Base-by-base conservation (phyloP, 805 yeast species). In the Yueomyces sp. region DNA sequence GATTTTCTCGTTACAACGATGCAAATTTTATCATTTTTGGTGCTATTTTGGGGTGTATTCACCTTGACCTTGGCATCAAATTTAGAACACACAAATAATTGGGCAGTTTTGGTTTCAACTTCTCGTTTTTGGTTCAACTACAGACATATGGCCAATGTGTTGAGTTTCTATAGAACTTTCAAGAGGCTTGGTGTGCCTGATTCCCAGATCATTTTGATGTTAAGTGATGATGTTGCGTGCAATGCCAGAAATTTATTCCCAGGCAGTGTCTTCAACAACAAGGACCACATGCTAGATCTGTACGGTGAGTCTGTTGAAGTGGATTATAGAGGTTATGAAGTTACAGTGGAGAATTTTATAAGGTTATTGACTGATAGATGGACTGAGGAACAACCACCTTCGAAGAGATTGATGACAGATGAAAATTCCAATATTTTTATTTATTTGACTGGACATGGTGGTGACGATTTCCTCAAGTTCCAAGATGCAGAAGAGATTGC, bases 401-500 rank as follows among this genome's bases (percentile, higher is more conserved):
- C 94, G 11, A 92, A 92, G 63, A 70, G 97, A 50, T 68, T 92
- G 40, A 66, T 88, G 47, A 86, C 97, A 0, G 97, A 92, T 66
- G 96, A 88, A 59, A 79, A 86, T 59, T 85, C 95, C 31, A 92
- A 92, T 60, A 86, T 92, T 42, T 85, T 92, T 62, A 82, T 92
- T 29, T 92, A 92, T 60, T 72, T 92, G 79, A 92, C 98, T 1
- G 99, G 99, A 28, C 99, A 92, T 63, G 99, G 99, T 28, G 99
- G 99, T 42, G 86, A 88, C 55, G 97, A 92, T 62, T 92, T 92
- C 62, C 73, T 92, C 54, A 92, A 92, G 64, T 92, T 92, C 62
- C 99, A 92, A 66, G 99, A 92, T 59, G 96, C 97, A 8, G 98
- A 92, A 61, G 98, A 92, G 56, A 87, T 92, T 45, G 87, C 95